These are phyloP conservation scores for Lactarius tabidus DNA, from an alignment of 768 basidiomycete genomes.

Conservation along the genomic window DNA sequence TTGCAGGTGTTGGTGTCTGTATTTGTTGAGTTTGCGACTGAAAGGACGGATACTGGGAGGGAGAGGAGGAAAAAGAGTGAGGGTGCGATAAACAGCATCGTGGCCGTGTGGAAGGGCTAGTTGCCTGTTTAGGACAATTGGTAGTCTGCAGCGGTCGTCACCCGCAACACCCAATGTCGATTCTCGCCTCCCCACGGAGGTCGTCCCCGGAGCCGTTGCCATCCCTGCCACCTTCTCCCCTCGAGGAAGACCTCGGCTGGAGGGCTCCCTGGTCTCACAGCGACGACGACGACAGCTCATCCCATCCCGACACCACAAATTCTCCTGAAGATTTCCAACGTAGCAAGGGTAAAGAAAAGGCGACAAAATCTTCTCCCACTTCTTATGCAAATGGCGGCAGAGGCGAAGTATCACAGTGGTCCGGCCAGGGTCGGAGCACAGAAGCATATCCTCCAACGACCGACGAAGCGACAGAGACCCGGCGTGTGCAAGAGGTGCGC, in stretches of 20 bases:
- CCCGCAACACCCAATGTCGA: slow-evolving; percentile 9
- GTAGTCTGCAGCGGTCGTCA: background rate
- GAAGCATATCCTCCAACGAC: slow-evolving; percentile 60
- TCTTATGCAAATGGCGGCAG: slow-evolving; percentile 8
- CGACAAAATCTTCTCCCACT: background rate
- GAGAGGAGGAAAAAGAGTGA: slow-evolving; percentile 53
- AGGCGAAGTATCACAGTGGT: slow-evolving; percentile 2
- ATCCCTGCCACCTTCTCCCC: slow-evolving; percentile 15
- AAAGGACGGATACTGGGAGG: slow-evolving; percentile 27
- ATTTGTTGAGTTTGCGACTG: slow-evolving; percentile 34
- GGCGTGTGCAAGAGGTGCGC: slow-evolving; percentile 67
- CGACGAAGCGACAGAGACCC: slow-evolving; percentile 64
- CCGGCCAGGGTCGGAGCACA: background rate
- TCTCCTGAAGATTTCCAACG: background rate
- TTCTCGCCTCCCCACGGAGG: background rate
- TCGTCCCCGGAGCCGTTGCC: slow-evolving; percentile 3
- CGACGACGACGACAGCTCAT: slow-evolving; percentile 2
- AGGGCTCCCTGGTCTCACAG: slow-evolving; percentile 11
- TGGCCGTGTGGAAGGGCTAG: slow-evolving; percentile 9
- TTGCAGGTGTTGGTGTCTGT: slow-evolving; percentile 47
- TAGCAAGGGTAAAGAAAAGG: slow-evolving; percentile 23
- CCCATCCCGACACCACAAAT: slow-evolving; percentile 6
- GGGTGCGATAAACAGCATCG: slow-evolving; percentile 37
- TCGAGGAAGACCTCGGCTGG: slow-evolving; percentile 22
- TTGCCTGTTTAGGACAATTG: background rate